Evolutionary conservation across 2,329 filamentous ascomycete genomes (phyloP), one percentile per base, ranked within the genome.

Genomic region (Bipolaris oryzae): DNA sequence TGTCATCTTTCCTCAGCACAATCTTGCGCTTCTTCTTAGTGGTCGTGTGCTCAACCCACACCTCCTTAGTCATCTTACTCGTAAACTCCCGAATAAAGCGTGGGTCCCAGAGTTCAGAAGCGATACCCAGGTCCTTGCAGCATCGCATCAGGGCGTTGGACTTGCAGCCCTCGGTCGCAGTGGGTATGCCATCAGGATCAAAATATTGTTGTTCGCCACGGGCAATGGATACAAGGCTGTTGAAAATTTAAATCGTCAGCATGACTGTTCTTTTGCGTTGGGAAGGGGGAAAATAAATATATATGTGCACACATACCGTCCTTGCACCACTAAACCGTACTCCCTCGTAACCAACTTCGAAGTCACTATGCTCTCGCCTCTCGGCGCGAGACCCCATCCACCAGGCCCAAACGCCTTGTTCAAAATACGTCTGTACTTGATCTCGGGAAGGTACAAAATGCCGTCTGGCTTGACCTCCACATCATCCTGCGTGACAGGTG

Each of bases 391-490:
- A 0, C 95, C 95, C 95, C 95, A 99, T 6, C 90, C 95, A 51
- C 96, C 95, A 0, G 95, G 95, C 0, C 95, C 94, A 78, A 99
- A 99, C 0, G 92, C 92, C 69, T 83, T 81, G 76, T 98, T 97
- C 69, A 99, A 78, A 62, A 96, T 94, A 61, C 94, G 83, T 42
- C 95, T 83, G 79, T 99, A 99, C 80, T 98, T 97, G 82, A 99
- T 98, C 82, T 99, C 95, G 11, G 95, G 95, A 56, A 99, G 82
- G 76, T 98, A 99, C 57, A 98, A 82, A 66, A 99, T 94, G 33
- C 95, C 95, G 79, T 99, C 95, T 31, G 95, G 94, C 81, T 99
- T 99, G 74, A 99, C 89, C 81, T 99, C 95, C 53, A 99, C 88
- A 77, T 98, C 94, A 45, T 88, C 84, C 0, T 84, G 79, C 51